Conservation (phyloP, 2,329 filamentous ascomycete species). For the Phaeosphaeria sp. region DNA sequence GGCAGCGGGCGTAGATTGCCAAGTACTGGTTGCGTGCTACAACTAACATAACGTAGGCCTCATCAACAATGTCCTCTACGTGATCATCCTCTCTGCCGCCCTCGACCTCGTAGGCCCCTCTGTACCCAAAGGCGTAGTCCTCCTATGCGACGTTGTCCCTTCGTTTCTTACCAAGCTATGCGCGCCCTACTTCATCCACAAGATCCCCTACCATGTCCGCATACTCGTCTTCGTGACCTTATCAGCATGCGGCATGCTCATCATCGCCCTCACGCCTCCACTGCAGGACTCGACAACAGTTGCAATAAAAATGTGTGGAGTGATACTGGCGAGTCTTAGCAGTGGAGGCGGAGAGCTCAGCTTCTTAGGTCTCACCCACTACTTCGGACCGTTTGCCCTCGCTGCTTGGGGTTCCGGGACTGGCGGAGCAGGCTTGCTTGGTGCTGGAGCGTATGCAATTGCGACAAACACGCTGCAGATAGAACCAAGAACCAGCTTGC, state of each 20-base stretch:
- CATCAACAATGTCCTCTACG: constrained; percentile 98
- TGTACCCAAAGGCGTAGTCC: constrained; percentile 88
- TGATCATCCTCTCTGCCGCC: constrained; percentile 93
- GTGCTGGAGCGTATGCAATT: constrained; percentile 85
- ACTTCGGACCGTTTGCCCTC: constrained; percentile 85
- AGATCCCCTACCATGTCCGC: constrained; percentile 78
- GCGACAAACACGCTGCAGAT: constrained; percentile 82
- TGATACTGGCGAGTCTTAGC: constrained; percentile 83
- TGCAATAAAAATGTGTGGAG: constrained; percentile 77
- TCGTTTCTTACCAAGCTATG: constrained; percentile 87
- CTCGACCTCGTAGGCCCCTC: constrained; percentile 89
- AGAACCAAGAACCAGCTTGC: constrained; percentile 73
- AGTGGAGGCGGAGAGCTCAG: constrained; percentile 88
- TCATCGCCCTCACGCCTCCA: constrained; percentile 80
- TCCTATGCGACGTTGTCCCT: constrained; percentile 90
- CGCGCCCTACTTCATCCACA: constrained; percentile 92
- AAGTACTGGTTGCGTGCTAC: not conserved
- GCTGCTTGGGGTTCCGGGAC: constrained; percentile 94
- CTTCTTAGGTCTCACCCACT: constrained; percentile 90
- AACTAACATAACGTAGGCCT: constrained; percentile 62
- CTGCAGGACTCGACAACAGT: constrained; percentile 66
- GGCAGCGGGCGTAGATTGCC: not conserved
- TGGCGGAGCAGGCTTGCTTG: constrained; percentile 84
- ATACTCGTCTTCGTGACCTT: constrained; percentile 76
- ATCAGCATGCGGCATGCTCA: constrained; percentile 85